These are phyloP conservation scores for Blastocystis sp. DNA, from an alignment of 352 stramenopile genomes.

Conservation along the genomic window DNA sequence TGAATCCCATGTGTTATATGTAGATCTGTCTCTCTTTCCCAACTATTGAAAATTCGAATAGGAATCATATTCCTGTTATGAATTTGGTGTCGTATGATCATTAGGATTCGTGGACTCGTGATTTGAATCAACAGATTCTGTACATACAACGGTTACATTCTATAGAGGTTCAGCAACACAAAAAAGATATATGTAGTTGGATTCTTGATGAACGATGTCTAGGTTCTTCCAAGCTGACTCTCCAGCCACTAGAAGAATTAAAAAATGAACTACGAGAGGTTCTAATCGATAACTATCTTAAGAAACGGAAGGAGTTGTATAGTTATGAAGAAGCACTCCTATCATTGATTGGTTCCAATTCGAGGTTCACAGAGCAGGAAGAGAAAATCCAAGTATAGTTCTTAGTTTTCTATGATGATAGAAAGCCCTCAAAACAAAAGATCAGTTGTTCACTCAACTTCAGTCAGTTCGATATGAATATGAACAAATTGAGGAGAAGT, in stretches of 20 bases:
- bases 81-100: neutral
- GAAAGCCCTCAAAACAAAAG: neutral
- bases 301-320: neutral
- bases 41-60: neutral
- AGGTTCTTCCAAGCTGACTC: neutral
- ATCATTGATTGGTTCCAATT: neutral
- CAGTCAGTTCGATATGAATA: conserved; percentile 14
- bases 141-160: neutral
- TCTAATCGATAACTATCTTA: neutral
- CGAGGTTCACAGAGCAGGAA: neutral
- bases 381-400: neutral
- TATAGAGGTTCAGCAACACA: neutral
- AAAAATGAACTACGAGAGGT: neutral
- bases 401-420: neutral
- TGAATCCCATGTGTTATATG: neutral
- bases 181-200: neutral
- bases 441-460: neutral
- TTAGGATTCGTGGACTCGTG: neutral
- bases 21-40: conserved; percentile 38
- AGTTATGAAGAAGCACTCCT: neutral
- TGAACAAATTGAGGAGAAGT: neutral
- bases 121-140: neutral
- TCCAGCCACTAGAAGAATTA: neutral
- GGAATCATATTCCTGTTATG: too few relatives aligned
- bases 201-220: neutral